Evolutionary conservation across 768 basidiomycete species (phyloP).

Genomic region (Russula foetens): DNA sequence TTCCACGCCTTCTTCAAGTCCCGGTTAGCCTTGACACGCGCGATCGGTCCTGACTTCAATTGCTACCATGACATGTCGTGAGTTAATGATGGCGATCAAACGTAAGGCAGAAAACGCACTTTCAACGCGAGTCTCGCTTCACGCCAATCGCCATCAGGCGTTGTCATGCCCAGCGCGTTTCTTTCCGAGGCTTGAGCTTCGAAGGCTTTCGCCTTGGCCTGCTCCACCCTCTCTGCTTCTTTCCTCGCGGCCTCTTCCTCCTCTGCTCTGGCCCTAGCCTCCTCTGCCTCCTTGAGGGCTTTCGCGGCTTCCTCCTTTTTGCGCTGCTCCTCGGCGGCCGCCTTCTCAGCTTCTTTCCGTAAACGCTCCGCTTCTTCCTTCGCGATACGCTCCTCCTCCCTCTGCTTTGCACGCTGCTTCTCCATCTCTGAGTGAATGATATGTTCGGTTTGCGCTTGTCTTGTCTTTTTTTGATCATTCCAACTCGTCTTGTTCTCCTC

Average conservation of each 20-base stretch:
- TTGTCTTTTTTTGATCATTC: constrained; percentile 35
- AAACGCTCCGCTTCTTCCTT: constrained; percentile 42
- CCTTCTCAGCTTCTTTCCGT: constrained; percentile 26
- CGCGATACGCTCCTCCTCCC: constrained; percentile 48
- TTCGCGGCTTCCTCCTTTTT: constrained; percentile 24
- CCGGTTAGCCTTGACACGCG: constrained; percentile 50
- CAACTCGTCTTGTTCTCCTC: constrained; percentile 36
- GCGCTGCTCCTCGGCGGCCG: constrained; percentile 23
- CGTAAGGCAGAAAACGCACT: constrained; percentile 30
- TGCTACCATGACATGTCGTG: constrained; percentile 31
- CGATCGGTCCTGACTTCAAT: constrained; percentile 60
- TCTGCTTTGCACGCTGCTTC: constrained; percentile 41
- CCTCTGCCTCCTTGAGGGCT: constrained; percentile 21
- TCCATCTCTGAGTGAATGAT: constrained; percentile 60
- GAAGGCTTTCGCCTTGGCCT: constrained; percentile 30
- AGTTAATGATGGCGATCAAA: constrained; percentile 15
- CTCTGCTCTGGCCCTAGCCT: constrained; percentile 24
- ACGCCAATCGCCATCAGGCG: constrained; percentile 58
- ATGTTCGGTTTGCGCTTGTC: constrained; percentile 53
- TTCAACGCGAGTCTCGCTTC: constrained; percentile 44
- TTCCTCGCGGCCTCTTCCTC: constrained; percentile 30
- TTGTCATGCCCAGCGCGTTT: constrained; percentile 41
- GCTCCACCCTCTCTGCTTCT: constrained; percentile 26
- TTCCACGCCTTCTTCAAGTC: constrained; percentile 54
- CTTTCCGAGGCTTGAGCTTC: constrained; percentile 34